Percentiles rank a stretch among this genome's conserved stretches.
Evolutionary conservation across 345 rosid genomes (phyloP).

Genomic region (Rhodomyrtus tomentosa): DNA sequence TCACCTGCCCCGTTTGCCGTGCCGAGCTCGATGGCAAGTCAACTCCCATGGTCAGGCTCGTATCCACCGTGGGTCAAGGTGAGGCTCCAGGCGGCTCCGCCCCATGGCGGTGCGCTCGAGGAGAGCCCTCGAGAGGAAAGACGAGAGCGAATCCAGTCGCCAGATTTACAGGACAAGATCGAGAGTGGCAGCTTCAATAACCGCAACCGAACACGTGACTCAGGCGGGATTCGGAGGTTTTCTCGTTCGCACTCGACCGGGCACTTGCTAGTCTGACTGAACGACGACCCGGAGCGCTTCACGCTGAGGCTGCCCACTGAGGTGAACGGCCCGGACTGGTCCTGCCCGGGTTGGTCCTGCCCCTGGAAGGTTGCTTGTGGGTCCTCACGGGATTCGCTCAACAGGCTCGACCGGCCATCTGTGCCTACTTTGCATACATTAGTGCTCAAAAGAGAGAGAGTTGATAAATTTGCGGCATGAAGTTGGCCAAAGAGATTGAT

Average conservation of each 20-base stretch:
- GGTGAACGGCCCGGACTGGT: slow-evolving; percentile 18
- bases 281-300: not conserved
- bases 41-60: not conserved
- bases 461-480: not conserved
- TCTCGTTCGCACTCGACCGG: not conserved
- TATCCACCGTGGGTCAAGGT: not conserved
- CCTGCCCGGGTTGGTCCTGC: slow-evolving; percentile 31
- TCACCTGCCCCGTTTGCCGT: slow-evolving; percentile 88
- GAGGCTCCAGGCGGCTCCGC: slow-evolving; percentile 12
- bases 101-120: too few relatives aligned
- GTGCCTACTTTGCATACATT: not conserved
- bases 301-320: not conserved
- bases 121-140: too few relatives aligned
- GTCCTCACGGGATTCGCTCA: slow-evolving; percentile 16
- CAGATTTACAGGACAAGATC: too few relatives aligned
- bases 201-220: too few relatives aligned
- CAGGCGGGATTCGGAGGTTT: too few relatives aligned
- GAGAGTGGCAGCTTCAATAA: not conserved
- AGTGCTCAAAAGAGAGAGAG: not conserved
- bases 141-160: too few relatives aligned
- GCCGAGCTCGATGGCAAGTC: slow-evolving; percentile 32
- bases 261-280: not conserved
- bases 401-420: not conserved
- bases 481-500: not conserved
- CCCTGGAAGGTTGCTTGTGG: slow-evolving; percentile 36